Base-by-base conservation (phyloP, 495 filamentous ascomycete species). In the Monascus purpureus region DNA sequence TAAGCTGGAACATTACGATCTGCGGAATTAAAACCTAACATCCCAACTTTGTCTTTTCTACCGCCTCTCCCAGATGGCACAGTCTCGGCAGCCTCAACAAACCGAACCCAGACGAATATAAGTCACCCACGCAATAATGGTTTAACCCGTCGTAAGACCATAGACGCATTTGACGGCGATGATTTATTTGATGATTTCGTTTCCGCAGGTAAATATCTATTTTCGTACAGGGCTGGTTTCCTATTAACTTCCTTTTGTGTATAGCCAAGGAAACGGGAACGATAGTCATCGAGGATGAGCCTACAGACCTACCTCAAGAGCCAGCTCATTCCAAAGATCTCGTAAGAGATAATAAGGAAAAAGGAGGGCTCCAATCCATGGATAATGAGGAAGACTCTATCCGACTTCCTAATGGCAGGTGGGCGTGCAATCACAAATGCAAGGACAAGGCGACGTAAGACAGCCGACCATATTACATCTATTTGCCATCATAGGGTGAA, bases 361-460 rank as follows among this genome's bases (percentile, higher is more conserved):
- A 27, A 36, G 9, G 40, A 33, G 32, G 34, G 17, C n/a, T 22
- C 41, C 1, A 33, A 40, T 33, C 13, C 25, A 27, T 24, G 41
- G 34, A 42, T 2, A 45, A 45, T 6, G 39, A 55, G 11, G 45
- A 51, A 13, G 64, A 65, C 23, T 67, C 74, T 1, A 41, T 59
- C 8, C 70, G 64, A 39, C 69, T 92, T 35, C 57, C 69, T 0
- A 95, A 87, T 52, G 90, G 87, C 1, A 90, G 73, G 43, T 95
- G 80, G 77, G 67, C 68, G 26, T 96, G 88, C 56, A 85, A 86
- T 36, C 88, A 97, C 43, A 62, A 53, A 22, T 97, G 84, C 47
- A 83, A 76, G 22, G 70, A 82, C 37, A 80, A 77, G 38, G 75
- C 68, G n/a, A 73, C 59, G 52, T 70, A 57, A 33, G 53, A 1